Conservation (phyloP, 495 filamentous ascomycete species). For the Friedmanniomyces simplex region DNA sequence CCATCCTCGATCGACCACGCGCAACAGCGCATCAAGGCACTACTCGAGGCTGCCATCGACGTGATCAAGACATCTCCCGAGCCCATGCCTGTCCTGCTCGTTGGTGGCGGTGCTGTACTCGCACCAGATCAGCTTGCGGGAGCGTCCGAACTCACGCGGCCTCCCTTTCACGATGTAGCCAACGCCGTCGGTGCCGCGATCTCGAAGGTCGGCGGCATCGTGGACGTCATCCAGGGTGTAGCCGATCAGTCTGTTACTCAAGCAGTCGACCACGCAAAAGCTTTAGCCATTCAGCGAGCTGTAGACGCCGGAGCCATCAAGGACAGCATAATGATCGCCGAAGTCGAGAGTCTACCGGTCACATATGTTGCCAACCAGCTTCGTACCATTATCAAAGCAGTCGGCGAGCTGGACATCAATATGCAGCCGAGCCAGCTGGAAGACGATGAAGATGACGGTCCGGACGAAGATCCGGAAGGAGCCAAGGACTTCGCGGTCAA, state of each 20-base stretch:
- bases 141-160: slow-evolving; percentile 20
- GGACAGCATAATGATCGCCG: slow-evolving; percentile 34
- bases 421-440: not conserved
- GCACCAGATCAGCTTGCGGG: slow-evolving; percentile 21
- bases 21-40: slow-evolving; percentile 4
- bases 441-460: not conserved
- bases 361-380: slow-evolving; percentile 34
- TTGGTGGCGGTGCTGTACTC: slow-evolving; percentile 31
- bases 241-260: slow-evolving; percentile 28
- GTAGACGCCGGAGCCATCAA: slow-evolving; percentile 37
- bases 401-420: slow-evolving; percentile 11
- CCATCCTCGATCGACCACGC: slow-evolving; percentile 21
- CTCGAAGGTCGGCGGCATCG: slow-evolving; percentile 40
- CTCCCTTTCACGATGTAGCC: slow-evolving; percentile 34
- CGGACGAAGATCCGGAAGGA: slow-evolving; percentile 1
- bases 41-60: slow-evolving; percentile 39
- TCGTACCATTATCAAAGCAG: slow-evolving; percentile 9
- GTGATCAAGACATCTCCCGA: slow-evolving; percentile 41
- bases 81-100: slow-evolving; percentile 38
- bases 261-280: slow-evolving; percentile 31
- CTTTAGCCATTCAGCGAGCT: slow-evolving; percentile 33
- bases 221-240: slow-evolving; percentile 38
- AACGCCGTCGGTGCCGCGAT: slow-evolving; percentile 54
- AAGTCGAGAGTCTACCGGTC: slow-evolving; percentile 36
- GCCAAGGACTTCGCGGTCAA: slow-evolving; percentile 6